phyloP scores from a whole-genome alignment of 1,284 basidiomycete genomes.

The Phylloporus sp. region DNA sequence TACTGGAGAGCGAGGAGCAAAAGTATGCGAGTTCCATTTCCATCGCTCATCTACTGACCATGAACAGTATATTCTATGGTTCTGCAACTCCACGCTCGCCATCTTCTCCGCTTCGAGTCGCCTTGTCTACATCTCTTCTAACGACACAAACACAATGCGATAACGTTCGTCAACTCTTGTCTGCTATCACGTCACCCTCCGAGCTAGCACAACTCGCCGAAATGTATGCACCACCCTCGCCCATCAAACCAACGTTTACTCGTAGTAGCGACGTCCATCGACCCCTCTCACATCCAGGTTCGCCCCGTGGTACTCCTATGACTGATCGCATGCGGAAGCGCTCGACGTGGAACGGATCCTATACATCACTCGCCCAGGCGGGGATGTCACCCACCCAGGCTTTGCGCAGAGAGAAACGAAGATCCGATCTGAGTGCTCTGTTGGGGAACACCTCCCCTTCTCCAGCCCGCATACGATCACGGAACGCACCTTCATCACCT shows the following conservation, averaged over 20 bases:
- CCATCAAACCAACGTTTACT: constrained; percentile 46
- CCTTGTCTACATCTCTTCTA: constrained; percentile 71
- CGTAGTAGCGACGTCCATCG: constrained; percentile 40
- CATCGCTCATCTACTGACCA: background rate
- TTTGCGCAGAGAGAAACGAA: constrained; percentile 52
- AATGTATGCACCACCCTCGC: constrained; percentile 83
- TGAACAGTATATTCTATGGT: constrained; percentile 25
- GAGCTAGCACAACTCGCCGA: constrained; percentile 75
- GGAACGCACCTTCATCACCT: constrained; percentile 26
- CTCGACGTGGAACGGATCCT: constrained; percentile 75
- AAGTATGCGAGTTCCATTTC: constrained; percentile 42
- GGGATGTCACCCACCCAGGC: constrained; percentile 47
- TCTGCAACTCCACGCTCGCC: constrained; percentile 51
- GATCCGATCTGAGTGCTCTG: constrained; percentile 56
- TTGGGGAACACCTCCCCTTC: constrained; percentile 37
- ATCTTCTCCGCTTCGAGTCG: constrained; percentile 63
- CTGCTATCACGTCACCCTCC: constrained; percentile 69
- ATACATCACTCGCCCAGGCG: constrained; percentile 50
- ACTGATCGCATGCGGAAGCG: constrained; percentile 52
- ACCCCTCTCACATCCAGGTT: constrained; percentile 49
- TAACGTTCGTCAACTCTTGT: constrained; percentile 74
- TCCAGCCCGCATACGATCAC: constrained; percentile 27
- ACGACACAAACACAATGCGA: constrained; percentile 79
- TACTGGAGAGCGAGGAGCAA: constrained; percentile 71
- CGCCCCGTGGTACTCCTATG: constrained; percentile 31